A percentile compares a stretch with the other conserved stretches of the same genome.
These are phyloP conservation scores for Lecanicillium sp. DNA, from an alignment of 2,329 filamentous ascomycete genomes.

Conservation along the genomic window DNA sequence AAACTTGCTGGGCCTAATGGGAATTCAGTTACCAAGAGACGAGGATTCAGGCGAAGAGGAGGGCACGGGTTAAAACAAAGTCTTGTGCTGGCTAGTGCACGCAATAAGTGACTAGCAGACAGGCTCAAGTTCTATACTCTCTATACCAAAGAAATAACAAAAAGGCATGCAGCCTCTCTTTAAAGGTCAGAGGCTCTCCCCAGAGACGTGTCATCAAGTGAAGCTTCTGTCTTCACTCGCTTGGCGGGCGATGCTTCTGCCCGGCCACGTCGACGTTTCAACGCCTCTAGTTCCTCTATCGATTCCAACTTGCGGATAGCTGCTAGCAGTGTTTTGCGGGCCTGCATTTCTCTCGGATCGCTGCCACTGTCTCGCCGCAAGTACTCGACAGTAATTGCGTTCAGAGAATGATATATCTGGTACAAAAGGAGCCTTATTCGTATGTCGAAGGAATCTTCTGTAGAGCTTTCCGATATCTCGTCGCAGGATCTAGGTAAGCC, in stretches of 20 bases:
- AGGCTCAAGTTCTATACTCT: neutral
- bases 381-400: slow-evolving; percentile 45
- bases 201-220: neutral
- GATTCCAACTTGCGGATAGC: slow-evolving; percentile 38
- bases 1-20: slow-evolving; percentile 83
- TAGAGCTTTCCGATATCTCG: slow-evolving; percentile 15
- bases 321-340: slow-evolving; percentile 40
- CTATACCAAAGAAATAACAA: slow-evolving; percentile 6
- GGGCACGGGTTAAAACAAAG: too few species aligned
- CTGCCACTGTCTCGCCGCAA: slow-evolving; percentile 43
- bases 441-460: slow-evolving; percentile 36
- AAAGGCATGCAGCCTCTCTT: slow-evolving; percentile 3
- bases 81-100: neutral
- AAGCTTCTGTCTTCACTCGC: slow-evolving; percentile 24
- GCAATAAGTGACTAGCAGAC: too few species aligned
- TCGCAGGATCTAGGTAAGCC: too few species aligned
- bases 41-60: slow-evolving; percentile 47
- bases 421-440: slow-evolving; percentile 46
- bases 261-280: slow-evolving; percentile 26
- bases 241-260: slow-evolving; percentile 38
- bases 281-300: slow-evolving; percentile 21
- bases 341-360: slow-evolving; percentile 43
- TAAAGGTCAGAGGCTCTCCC: neutral
- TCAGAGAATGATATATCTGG: slow-evolving; percentile 48
- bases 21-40: slow-evolving; percentile 71